Evolutionary conservation across 352 stramenopile genomes (phyloP), one percentile per base, ranked within the genome.

Genomic region (Poterioochromonas sp.): DNA sequence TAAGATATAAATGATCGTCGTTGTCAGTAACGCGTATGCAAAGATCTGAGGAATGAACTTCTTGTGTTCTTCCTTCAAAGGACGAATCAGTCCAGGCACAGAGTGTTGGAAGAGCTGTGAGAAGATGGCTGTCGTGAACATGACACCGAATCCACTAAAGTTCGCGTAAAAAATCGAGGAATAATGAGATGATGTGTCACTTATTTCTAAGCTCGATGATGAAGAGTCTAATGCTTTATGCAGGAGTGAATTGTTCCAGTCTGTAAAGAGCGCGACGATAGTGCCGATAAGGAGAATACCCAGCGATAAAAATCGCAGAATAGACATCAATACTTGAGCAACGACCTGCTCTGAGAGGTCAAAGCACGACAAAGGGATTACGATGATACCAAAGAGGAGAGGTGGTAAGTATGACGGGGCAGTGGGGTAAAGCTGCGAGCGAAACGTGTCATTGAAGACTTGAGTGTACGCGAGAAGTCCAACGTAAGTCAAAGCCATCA

Each of bases 101-200:
- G 88, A 94, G 84, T 95, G 90, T 79, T 95, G 90, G 77, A 95
- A 95, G 20, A 94, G 82, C 80, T 93, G 90, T 29, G 87, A 92
- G 83, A 95, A 95, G 29, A 95, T 88, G 26, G 85, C 85, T 0
- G 90, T 95, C 78, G 86, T 91, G 81, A 95, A 95, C 83, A 93
- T 92, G 58, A 94, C 83, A 26, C 90, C 89, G 80, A 95, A 94
- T 8, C 90, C 89, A 47, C 3, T 26, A 11, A 11, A 71, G 11
- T 47, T 11, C 32, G 41, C 11, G n/a, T n/a, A n/a, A n/a, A n/a
- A n/a, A n/a, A n/a, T n/a, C n/a, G n/a, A n/a, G n/a, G n/a, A n/a
- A n/a, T n/a, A n/a, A n/a, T n/a, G n/a, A n/a, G n/a, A n/a, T n/a
- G n/a, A n/a, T n/a, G n/a, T n/a, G n/a, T n/a, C n/a, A n/a, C n/a